Base-by-base conservation (phyloP, 2,329 filamentous ascomycete species). In the Trichoderma gracile region DNA sequence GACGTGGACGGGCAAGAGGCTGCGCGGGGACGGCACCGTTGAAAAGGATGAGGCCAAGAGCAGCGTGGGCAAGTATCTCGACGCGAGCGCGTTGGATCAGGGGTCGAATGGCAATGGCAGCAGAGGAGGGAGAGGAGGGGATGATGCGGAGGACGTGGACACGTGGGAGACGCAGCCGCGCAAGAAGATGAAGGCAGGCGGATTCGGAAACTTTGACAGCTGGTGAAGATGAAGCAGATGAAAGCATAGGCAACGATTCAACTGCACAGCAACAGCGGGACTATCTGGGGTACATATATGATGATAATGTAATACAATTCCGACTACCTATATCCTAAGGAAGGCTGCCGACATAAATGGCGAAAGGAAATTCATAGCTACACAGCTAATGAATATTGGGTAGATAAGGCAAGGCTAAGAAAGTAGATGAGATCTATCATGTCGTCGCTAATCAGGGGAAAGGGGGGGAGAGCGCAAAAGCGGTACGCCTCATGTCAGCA, bases 1-100 rank as follows among this genome's bases (percentile, higher is more conserved):
- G 2, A 99, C 95, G 3, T 99, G 95, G 95, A 98, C 95, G 3
- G 95, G 95, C 3, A 99, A 98, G 79, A 82, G 93, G 46, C 86
- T 99, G 56, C 82, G 93, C 27, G 83, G 81, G 1, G 86, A 89
- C 71, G 89, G 87, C 1, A 86, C 81, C 0, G 80, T 86, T 1
- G 82, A 83, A 1, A 73, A 75, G 30, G 75, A 73, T 15, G 77
- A 78, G 30, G 75, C 76, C 15, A 76, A 76, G 12, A 79, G 78
- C 7, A 78, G 77, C 5, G 86, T 87, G 14, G 95, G 94, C 8
- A 97, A 94, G 76, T 98, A 98, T 74, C 77, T 99, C 58, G 89
- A 91, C 73, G 82, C 83, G 17, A 82, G 83, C 17, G 70, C 74
- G 40, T n/a, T 65, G 68, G 69, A 49, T 63, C 72, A 27, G 71